Base-by-base conservation (phyloP, 805 yeast species). In the Candida loeiensis region DNA sequence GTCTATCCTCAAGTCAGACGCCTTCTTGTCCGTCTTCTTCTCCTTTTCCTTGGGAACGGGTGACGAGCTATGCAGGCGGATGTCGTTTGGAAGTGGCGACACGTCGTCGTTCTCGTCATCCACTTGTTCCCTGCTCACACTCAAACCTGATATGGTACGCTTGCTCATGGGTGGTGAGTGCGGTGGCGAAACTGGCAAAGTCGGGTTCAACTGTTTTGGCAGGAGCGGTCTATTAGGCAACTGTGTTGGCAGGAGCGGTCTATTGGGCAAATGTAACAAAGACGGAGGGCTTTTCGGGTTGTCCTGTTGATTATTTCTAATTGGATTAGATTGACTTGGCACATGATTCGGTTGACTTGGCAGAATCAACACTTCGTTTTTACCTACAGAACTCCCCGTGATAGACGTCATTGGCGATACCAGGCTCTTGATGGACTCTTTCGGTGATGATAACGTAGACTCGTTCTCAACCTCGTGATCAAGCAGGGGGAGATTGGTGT, bases 401-500 rank as follows among this genome's bases (percentile, higher is more conserved):
- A 25, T 9, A 13, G 28, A 25, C 13, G 13, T 25, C 6, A 13
- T 27, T 13, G 31, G 16, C 17, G 31, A 27, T 15, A 13, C 17
- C 31, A 13, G 31, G 18, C 17, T 13, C 31, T 27, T 27, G 3
- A 14, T 13, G 8, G 31, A 27, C 4, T 17, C 31, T 15, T 27
- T 27, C 3, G 31, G 31, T 5, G 31, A n/a, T n/a, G n/a, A 18
- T 16, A 32, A 24, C 18, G 9, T 6, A 25, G 28, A 13, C 11
- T 27, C 31, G 31, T 27, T 27, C 15, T 27, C 31, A 6, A 17
- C 21, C 28, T 39, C 36, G 9, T 18, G n/a, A 37, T 39, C 19
- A 28, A 39, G 42, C 37, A n/a, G 16, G 14, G 18, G 25, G 37
- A 50, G 42, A 22, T 39, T 50, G 13, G 57, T 42, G 20, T 50